A percentile compares a stretch with the other conserved stretches of the same genome.
Evolutionary conservation across 345 rosid genomes (phyloP).

Genomic region (Aethionema arabicum): DNA sequence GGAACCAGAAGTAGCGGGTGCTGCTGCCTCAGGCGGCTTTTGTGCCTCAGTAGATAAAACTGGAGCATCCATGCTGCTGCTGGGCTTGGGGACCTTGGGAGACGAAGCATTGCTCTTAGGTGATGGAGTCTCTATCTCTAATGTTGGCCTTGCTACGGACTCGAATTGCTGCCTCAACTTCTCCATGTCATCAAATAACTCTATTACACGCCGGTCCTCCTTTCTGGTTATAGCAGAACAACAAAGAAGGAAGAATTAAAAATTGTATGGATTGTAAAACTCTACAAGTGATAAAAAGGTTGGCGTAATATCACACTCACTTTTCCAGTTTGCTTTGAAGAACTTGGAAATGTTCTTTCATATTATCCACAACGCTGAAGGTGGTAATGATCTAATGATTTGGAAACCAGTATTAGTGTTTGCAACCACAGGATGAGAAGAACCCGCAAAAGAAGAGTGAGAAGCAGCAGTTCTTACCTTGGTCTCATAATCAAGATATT

Average conservation of each 20-base stretch:
- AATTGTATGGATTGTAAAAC: background rate
- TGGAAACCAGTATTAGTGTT: slow-evolving; percentile 16
- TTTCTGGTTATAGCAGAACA: slow-evolving; percentile 48
- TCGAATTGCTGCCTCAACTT: slow-evolving; percentile 73
- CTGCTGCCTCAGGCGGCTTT: slow-evolving; percentile 36
- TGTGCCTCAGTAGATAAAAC: slow-evolving; percentile 33
- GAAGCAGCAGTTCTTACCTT: slow-evolving; percentile 48
- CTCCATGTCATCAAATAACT: slow-evolving; percentile 75
- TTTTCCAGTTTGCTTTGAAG: slow-evolving; percentile 50
- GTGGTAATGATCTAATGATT: slow-evolving; percentile 71
- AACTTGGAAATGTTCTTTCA: slow-evolving; percentile 77
- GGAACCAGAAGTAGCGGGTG: slow-evolving; percentile 28
- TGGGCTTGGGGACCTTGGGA: slow-evolving; percentile 39
- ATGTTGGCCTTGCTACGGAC: slow-evolving; percentile 74
- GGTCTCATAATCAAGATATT: slow-evolving; percentile 84
- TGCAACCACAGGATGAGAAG: slow-evolving; percentile 10
- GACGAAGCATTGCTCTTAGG: slow-evolving; percentile 35
- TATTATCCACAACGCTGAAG: slow-evolving; percentile 88
- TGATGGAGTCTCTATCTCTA: slow-evolving; percentile 69
- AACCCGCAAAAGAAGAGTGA: background rate
- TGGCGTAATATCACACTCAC: slow-evolving; percentile 37
- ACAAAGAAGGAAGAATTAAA: slow-evolving; percentile 5
- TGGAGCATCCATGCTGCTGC: slow-evolving; percentile 34
- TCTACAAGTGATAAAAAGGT: background rate
- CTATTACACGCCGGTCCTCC: slow-evolving; percentile 56